Evolutionary conservation across 2,329 filamentous ascomycete species (phyloP).

Genomic region (Exophiala sideris): DNA sequence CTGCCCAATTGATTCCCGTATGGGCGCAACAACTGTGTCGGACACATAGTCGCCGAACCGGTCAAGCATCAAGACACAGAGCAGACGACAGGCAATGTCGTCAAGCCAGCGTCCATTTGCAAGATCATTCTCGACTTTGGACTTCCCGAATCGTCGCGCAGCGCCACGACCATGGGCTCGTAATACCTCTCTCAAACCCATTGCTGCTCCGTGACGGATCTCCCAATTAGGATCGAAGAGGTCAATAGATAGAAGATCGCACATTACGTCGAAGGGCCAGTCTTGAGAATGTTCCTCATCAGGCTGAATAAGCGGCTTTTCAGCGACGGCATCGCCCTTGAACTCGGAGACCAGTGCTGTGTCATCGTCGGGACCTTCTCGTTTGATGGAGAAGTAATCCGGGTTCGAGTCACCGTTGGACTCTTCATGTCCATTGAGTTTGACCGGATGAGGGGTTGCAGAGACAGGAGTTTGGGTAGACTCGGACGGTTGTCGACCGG

Average conservation of each 20-base stretch:
- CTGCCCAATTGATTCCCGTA: conserved; percentile 92
- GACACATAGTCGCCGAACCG: conserved; percentile 97
- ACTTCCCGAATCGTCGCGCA: conserved; percentile 70
- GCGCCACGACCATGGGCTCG: conserved; percentile 88
- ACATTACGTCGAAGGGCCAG: conserved; percentile 93
- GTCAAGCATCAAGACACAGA: conserved; percentile 95
- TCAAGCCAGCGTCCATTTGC: conserved; percentile 86
- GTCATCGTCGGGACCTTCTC: conserved; percentile 78
- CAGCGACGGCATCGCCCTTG: conserved; percentile 75
- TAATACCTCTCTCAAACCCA: conserved; percentile 87
- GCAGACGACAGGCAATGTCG: conserved; percentile 89
- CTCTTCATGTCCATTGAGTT: conserved; percentile 57
- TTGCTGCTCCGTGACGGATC: conserved; percentile 89
- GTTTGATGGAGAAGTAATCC: conserved; percentile 90
- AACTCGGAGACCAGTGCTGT: conserved; percentile 92
- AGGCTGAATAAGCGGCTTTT: conserved; percentile 80
- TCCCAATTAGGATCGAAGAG: conserved; percentile 94
- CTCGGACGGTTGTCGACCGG: conserved; percentile 63
- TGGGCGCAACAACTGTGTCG: conserved; percentile 93
- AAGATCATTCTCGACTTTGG: conserved; percentile 68
- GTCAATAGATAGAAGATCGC: conserved; percentile 89
- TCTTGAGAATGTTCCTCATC: conserved; percentile 75
- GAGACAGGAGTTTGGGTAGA: conserved; percentile 52
- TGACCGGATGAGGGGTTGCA: conserved; percentile 55
- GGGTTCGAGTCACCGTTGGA: conserved; percentile 61